These are phyloP conservation scores for Conoideocrella luteorostrata DNA, from an alignment of 2,329 filamentous ascomycete genomes.

Conservation along the genomic window DNA sequence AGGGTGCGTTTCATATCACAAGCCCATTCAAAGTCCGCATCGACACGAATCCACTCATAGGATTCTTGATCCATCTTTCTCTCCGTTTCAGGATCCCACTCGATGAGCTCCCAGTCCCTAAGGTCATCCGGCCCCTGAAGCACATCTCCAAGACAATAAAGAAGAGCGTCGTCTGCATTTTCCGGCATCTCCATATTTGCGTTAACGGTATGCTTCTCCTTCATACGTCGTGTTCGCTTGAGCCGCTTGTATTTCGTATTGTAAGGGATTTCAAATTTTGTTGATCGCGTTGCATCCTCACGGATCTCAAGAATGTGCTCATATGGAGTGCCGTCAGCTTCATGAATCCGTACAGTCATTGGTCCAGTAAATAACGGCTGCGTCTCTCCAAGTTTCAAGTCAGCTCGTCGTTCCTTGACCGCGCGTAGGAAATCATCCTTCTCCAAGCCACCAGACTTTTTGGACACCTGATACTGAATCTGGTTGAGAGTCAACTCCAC, in stretches of 20 bases:
- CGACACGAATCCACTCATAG: constrained; percentile 97
- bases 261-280: constrained; percentile 90
- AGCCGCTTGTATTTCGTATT: constrained; percentile 98
- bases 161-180: constrained; percentile 69
- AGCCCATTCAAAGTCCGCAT: constrained; percentile 98
- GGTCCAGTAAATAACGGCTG: constrained; percentile 87
- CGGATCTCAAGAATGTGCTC: constrained; percentile 97
- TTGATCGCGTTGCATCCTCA: constrained; percentile 66
- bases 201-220: constrained; percentile 58
- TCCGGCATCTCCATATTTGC: constrained; percentile 55
- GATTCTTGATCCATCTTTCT: constrained; percentile 90
- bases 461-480: constrained; percentile 46
- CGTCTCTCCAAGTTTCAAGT: constrained; percentile 61
- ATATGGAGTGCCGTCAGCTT: constrained; percentile 95
- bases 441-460: constrained; percentile 44
- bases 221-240: constrained; percentile 78
- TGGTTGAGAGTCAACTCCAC: constrained; percentile 89
- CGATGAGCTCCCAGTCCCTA: constrained; percentile 73
- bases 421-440: constrained; percentile 76
- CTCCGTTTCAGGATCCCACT: constrained; percentile 88
- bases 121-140: constrained; percentile 78
- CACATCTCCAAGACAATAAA: constrained; percentile 90
- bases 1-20: constrained; percentile 75
- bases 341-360: constrained; percentile 96
- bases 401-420: constrained; percentile 69